Evolutionary conservation across 1,139 yeast genomes (phyloP), one percentile per base, ranked within the genome.

Genomic region (Candida frijolesensis): DNA sequence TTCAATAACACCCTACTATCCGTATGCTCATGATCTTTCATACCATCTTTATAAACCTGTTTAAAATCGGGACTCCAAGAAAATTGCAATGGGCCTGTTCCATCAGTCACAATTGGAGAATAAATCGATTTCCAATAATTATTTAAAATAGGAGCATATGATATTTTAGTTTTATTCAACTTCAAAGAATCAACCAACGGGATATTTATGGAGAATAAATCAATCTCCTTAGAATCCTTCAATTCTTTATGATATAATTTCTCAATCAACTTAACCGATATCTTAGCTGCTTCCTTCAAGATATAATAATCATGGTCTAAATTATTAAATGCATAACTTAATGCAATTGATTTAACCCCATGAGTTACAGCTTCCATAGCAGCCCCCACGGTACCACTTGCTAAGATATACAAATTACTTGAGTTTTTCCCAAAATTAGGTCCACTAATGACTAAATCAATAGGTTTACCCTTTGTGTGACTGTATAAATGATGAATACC

Each of bases 371-470:
- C 96, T 68, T 94, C 99, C 91, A 92, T 83, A 0, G 97, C 96
- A 1, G 97, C 98, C 25, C 99, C 99, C 27, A 94, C 88, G 1
- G 99, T 94, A n/a, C 99, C 99, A 59, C 95, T 86, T 10, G 97
- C 84, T 61, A 94, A 80, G 51, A 91, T 88, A 66, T 91, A 94
- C 44, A 94, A 80, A n/a, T 95, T 90, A 37, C 94, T 83, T 2
- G 97, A 85, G 67, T 94, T 94, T 63, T 96, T 83, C 27, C 99
- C 99, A 59, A 87, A 94, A 66, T 94, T 94, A 8, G 99, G 99
- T 0, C 99, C 99, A 50, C 96, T 87, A 16, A 94, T 68, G 3
- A 94, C 97, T 55, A 94, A 72, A 68, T 94, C 98, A 22, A 90
- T 82, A 0, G 88, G 87, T 11, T 78, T 76, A 12, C 57, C 51